Conservation (phyloP, 192 early-diverging fungal species). For the Phlyctochytrium arcticum region DNA sequence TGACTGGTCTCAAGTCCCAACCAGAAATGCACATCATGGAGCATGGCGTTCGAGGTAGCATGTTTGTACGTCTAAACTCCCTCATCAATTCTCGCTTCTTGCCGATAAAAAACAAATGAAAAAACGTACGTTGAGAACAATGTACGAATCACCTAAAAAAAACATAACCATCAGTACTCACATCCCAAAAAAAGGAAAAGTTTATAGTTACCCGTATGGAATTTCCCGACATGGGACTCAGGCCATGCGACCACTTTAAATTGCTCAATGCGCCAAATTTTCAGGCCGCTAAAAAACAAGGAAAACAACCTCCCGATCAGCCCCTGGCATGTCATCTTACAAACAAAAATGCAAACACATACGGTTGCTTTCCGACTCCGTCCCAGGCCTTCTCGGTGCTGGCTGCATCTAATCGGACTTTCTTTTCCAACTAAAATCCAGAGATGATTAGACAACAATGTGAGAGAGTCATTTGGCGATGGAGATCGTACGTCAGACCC, state of each 20-base stretch:
- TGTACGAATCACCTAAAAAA: conserved; percentile 64
- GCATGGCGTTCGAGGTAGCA: conserved; percentile 50
- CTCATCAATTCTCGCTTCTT: background rate
- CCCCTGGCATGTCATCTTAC: background rate
- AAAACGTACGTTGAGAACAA: conserved; percentile 63
- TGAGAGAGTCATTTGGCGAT: background rate
- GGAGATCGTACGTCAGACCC: conserved; percentile 8
- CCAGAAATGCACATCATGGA: conserved; percentile 86
- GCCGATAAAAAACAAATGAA: background rate
- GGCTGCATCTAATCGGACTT: conserved; percentile 54
- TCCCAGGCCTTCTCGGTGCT: conserved; percentile 58
- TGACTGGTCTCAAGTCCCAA: conserved; percentile 71
- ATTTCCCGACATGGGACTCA: conserved; percentile 57
- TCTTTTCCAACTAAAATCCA: conserved; percentile 46
- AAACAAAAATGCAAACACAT: conserved; percentile 8
- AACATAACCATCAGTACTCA: background rate
- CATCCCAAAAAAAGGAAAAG: no score
- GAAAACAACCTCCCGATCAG: background rate
- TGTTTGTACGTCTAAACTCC: conserved; percentile 54
- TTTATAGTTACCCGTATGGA: conserved; percentile 63
- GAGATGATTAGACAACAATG: background rate
- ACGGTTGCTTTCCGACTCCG: conserved; percentile 44
- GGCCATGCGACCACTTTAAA: conserved; percentile 67
- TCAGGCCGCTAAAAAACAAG: conserved; percentile 49
- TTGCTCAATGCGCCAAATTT: conserved; percentile 75